Evolutionary conservation across 2,329 filamentous ascomycete species (phyloP).

Genomic region (Gliomastix tumulicola): DNA sequence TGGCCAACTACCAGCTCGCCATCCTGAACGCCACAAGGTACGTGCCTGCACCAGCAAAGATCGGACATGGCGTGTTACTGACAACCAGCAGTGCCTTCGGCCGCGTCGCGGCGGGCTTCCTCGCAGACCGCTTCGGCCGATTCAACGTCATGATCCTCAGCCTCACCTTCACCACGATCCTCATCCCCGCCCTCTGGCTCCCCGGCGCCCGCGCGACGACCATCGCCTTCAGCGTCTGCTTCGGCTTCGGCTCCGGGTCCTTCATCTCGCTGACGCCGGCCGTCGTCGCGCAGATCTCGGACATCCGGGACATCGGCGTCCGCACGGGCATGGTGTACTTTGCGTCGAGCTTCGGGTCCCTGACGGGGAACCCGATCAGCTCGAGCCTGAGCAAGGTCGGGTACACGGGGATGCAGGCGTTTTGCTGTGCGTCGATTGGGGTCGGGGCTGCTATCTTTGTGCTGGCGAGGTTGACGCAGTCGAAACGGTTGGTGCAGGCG

Average conservation of each 20-base stretch:
- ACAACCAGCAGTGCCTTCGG: slow-evolving; percentile 28
- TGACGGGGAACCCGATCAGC: slow-evolving; percentile 52
- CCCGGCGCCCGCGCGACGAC: slow-evolving; percentile 32
- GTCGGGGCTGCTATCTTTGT: no score
- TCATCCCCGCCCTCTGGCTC: slow-evolving; percentile 30
- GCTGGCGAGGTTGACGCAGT: no score
- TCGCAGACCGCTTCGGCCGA: slow-evolving; percentile 23
- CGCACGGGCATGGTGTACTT: slow-evolving; percentile 17
- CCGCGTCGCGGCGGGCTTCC: slow-evolving; percentile 32
- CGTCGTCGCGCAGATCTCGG: slow-evolving; percentile 38
- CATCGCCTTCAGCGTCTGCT: slow-evolving; percentile 51
- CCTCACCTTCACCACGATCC: slow-evolving; percentile 28
- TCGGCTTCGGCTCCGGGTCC: slow-evolving; percentile 57
- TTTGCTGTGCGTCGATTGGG: no score
- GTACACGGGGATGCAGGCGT: no score
- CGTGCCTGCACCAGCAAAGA: no score
- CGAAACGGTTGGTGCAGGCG: no score
- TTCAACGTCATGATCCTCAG: slow-evolving; percentile 35
- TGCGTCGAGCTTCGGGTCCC: slow-evolving; percentile 52
- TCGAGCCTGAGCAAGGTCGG: no score
- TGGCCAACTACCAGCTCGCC: slow-evolving; percentile 18
- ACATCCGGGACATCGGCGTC: slow-evolving; percentile 1
- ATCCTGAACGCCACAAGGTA: slow-evolving; percentile 37
- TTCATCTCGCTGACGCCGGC: slow-evolving; percentile 52
- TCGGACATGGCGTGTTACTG: no score